Conservation (phyloP, 768 basidiomycete genomes). For the Suillus plorans region DNA sequence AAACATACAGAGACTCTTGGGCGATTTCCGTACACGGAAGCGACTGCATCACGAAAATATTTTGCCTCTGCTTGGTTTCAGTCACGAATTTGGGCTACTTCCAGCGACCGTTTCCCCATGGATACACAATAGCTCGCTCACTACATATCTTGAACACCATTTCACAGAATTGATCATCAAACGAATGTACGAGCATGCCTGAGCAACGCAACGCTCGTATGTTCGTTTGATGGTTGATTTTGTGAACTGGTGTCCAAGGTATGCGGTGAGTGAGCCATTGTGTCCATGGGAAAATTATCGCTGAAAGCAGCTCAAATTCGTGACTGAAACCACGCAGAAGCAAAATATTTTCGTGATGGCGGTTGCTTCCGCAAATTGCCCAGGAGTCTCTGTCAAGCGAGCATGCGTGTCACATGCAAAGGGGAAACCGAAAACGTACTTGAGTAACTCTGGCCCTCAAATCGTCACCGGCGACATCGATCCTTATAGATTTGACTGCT, state of each 20-base stretch:
- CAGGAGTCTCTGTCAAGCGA: slow-evolving; percentile 11
- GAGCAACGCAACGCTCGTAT: background rate
- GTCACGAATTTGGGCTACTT: slow-evolving; percentile 28
- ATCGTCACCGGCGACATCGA: slow-evolving; percentile 2
- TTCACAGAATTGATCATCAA: slow-evolving; percentile 8
- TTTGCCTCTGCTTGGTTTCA: slow-evolving; percentile 28
- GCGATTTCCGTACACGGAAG: slow-evolving; percentile 18
- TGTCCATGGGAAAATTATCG: slow-evolving; percentile 36
- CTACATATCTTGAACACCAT: slow-evolving; percentile 20
- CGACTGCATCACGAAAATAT: slow-evolving; percentile 27
- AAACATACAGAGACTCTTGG: background rate
- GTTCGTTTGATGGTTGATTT: background rate
- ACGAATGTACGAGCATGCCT: background rate
- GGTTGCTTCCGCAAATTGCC: slow-evolving; percentile 25
- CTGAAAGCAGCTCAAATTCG: slow-evolving; percentile 28
- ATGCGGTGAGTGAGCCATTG: slow-evolving; percentile 25
- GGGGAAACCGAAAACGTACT: background rate
- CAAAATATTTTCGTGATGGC: slow-evolving; percentile 25
- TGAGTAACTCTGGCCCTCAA: background rate
- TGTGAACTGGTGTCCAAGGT: slow-evolving; percentile 17
- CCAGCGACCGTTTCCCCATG: slow-evolving; percentile 35
- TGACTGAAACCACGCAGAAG: slow-evolving; percentile 27
- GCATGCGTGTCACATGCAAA: background rate
- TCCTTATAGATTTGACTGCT: slow-evolving; percentile 8
- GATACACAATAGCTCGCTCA: slow-evolving; percentile 30